phyloP scores from a whole-genome alignment of 331 rosid species.

The Acacia concinna region DNA sequence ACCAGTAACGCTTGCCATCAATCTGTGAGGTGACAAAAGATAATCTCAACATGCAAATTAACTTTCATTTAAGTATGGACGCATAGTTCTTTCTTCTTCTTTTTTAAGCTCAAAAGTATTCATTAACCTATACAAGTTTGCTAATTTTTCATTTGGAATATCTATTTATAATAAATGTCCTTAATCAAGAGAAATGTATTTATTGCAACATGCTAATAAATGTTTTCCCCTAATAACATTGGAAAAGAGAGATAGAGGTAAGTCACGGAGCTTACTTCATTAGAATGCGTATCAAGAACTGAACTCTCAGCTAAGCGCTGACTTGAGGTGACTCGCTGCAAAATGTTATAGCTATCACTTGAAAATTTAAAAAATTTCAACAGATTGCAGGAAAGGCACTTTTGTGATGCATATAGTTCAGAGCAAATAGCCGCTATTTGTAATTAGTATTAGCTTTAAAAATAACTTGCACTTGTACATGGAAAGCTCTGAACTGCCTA shows the following conservation, averaged over 20 bases:
- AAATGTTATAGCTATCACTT: conserved; percentile 35
- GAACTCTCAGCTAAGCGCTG: conserved; percentile 95
- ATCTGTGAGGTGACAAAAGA: conserved; percentile 50
- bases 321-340: conserved; percentile 92
- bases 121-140: conserved; percentile 9
- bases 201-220: background rate
- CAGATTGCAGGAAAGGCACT: conserved; percentile 18
- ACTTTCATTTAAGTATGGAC: conserved; percentile 16
- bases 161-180: background rate
- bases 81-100: background rate
- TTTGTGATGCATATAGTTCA: background rate
- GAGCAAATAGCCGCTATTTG: background rate
- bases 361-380: conserved; percentile 5
- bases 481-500: background rate
- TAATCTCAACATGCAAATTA: conserved; percentile 24
- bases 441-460: conserved; percentile 1
- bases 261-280: conserved; percentile 59
- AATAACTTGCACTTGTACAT: background rate
- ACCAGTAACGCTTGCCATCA: conserved; percentile 89
- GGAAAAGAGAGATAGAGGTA: conserved; percentile 16
- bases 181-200: background rate
- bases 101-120: conserved; percentile 1
- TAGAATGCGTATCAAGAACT: conserved; percentile 81
- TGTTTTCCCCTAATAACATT: background rate
- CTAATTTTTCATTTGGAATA: conserved; percentile 17